These are phyloP conservation scores for Fusarium beomiforme DNA, from an alignment of 2,329 filamentous ascomycete genomes.

Conservation along the genomic window DNA sequence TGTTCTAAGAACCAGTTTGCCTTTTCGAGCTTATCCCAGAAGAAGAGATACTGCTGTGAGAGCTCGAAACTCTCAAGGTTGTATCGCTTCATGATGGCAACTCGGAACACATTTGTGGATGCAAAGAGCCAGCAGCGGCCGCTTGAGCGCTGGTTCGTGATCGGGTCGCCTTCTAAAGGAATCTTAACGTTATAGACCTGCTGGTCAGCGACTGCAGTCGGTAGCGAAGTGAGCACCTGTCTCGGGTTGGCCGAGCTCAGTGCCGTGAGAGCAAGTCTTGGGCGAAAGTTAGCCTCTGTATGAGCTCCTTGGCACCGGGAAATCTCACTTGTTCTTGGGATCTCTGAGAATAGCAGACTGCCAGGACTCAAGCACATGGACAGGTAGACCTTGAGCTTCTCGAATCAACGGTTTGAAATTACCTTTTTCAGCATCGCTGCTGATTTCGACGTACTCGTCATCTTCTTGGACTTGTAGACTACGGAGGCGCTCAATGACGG, in stretches of 20 bases:
- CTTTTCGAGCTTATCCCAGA: slow-evolving; percentile 95
- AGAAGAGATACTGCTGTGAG: slow-evolving; percentile 89
- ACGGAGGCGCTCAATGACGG: slow-evolving; percentile 55
- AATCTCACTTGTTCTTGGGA: slow-evolving; percentile 69
- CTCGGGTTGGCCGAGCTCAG: slow-evolving; percentile 74
- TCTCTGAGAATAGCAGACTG: slow-evolving; percentile 70
- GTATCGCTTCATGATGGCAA: slow-evolving; percentile 88
- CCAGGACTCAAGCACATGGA: slow-evolving; percentile 65
- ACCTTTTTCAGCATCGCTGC: slow-evolving; percentile 47
- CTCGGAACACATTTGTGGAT: slow-evolving; percentile 88
- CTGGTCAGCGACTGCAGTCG: slow-evolving; percentile 72
- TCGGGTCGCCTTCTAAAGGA: slow-evolving; percentile 81
- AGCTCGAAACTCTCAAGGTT: slow-evolving; percentile 82
- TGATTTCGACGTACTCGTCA: slow-evolving; percentile 64
- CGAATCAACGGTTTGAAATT: slow-evolving; percentile 17
- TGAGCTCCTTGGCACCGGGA: not conserved
- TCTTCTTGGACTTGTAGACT: slow-evolving; percentile 60
- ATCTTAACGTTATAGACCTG: slow-evolving; percentile 88
- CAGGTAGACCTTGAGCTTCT: slow-evolving; percentile 59
- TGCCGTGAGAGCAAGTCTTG: slow-evolving; percentile 78
- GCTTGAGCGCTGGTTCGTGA: slow-evolving; percentile 84
- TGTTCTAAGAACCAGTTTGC: slow-evolving; percentile 90
- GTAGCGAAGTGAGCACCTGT: slow-evolving; percentile 71
- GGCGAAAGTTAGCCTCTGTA: not conserved
- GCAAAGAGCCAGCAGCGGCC: slow-evolving; percentile 94